phyloP scores from a whole-genome alignment of 176 grass and related monocot genomes.

The Echinochloa phyllopogon region DNA sequence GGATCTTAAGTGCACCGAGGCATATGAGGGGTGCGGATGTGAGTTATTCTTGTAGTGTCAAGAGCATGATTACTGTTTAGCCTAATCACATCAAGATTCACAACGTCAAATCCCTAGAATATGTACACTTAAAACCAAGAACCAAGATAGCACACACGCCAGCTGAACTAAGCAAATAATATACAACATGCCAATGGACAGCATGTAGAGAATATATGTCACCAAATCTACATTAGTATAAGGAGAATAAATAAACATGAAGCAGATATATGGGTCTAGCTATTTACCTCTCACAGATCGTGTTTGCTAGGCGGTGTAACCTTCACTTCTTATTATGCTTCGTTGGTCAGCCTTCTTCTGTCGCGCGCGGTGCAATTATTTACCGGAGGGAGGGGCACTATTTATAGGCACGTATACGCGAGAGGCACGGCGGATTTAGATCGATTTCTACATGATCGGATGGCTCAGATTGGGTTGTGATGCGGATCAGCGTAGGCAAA shows the following conservation, averaged over 20 bases:
- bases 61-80: neutral
- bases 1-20: no score
- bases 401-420: neutral
- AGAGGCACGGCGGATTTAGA: neutral
- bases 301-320: neutral
- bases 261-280: neutral
- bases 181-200: neutral
- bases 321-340: neutral
- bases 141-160: neutral
- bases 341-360: neutral
- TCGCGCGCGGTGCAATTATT: neutral
- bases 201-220: neutral
- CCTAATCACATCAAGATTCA: neutral
- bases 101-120: neutral
- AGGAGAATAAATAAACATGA: neutral
- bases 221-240: neutral
- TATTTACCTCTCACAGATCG: neutral
- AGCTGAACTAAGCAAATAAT: neutral
- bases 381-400: neutral
- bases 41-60: no score
- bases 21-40: no score
- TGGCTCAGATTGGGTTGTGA: neutral
- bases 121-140: neutral
- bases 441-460: neutral
- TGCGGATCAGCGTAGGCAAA: neutral